A percentile compares a stretch with the other conserved stretches of the same genome.
phyloP scores from a whole-genome alignment of 371 early-diverging fungal species.

The Lichtheimia corymbifera region DNA sequence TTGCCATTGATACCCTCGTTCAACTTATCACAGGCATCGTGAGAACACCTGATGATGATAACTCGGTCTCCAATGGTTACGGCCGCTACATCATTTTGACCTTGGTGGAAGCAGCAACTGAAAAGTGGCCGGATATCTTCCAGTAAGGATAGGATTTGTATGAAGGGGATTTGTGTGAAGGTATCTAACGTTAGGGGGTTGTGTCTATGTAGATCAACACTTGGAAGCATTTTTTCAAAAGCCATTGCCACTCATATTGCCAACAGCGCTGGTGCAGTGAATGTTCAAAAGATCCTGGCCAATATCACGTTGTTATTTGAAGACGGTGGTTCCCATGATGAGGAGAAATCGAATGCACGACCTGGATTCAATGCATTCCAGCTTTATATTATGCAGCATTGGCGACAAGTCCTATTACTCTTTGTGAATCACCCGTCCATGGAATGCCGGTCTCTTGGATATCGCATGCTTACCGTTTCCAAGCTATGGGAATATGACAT shows the following conservation, averaged over 20 bases:
- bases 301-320: constrained; percentile 43
- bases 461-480: constrained; percentile 33
- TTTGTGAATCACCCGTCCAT: constrained; percentile 50
- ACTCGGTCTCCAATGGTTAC: background rate
- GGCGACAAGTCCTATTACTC: constrained; percentile 39
- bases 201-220: constrained; percentile 18
- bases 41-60: constrained; percentile 13
- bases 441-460: constrained; percentile 43
- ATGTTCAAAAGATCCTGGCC: constrained; percentile 37
- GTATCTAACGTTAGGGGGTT: background rate
- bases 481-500: constrained; percentile 30
- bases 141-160: constrained; percentile 17
- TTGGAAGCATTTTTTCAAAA: constrained; percentile 41
- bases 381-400: constrained; percentile 30
- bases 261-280: constrained; percentile 34
- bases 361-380: constrained; percentile 36
- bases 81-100: constrained; percentile 29
- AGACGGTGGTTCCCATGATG: background rate
- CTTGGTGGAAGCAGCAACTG: constrained; percentile 32
- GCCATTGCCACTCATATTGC: constrained; percentile 46
- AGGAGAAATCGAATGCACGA: background rate
- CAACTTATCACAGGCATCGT: constrained; percentile 32
- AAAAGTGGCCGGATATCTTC: constrained; percentile 43
- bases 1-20: constrained; percentile 31
- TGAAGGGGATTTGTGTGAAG: background rate